Percentiles rank a stretch among this genome's conserved stretches.
phyloP scores from a whole-genome alignment of 805 yeast genomes.

The Lachancea waltii region DNA sequence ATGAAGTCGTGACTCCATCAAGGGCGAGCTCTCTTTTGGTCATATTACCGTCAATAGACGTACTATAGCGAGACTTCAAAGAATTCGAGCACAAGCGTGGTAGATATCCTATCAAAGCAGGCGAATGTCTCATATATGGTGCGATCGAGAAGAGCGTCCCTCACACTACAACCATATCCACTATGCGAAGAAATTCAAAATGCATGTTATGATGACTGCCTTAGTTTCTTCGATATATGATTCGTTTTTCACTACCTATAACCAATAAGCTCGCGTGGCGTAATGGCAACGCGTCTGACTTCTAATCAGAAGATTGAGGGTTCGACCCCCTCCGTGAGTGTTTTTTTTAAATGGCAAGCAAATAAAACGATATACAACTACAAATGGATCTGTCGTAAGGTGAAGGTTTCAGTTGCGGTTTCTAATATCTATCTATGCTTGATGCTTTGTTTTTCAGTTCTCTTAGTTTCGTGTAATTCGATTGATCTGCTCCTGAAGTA shows the following conservation, averaged over 20 bases:
- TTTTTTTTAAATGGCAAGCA: too few relatives aligned
- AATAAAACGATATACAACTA: too few relatives aligned
- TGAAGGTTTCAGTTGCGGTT: not conserved
- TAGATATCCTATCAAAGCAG: too few relatives aligned
- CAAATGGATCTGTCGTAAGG: too few relatives aligned
- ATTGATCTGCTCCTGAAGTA: conserved; percentile 1
- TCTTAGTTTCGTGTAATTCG: conserved; percentile 1
- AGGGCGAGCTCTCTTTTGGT: not conserved
- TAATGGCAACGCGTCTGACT: conserved; percentile 53
- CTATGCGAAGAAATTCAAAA: too few relatives aligned
- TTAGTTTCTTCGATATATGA: not conserved
- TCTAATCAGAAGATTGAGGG: conserved; percentile 51
- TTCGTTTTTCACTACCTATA: not conserved
- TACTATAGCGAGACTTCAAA: too few relatives aligned
- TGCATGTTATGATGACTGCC: not conserved
- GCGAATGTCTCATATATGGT: too few relatives aligned
- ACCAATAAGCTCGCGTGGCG: conserved; percentile 36
- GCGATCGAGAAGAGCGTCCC: too few relatives aligned
- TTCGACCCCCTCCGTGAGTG: conserved; percentile 52
- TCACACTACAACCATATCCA: too few relatives aligned
- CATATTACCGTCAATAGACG: not conserved
- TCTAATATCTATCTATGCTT: not conserved
- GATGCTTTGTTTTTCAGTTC: not conserved
- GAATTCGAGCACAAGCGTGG: too few relatives aligned
- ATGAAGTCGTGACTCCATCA: conserved; percentile 4